Evolutionary conservation across 1,284 basidiomycete genomes (phyloP), one percentile per base, ranked within the genome.

Genomic region (Cryptococcus maquisensis): DNA sequence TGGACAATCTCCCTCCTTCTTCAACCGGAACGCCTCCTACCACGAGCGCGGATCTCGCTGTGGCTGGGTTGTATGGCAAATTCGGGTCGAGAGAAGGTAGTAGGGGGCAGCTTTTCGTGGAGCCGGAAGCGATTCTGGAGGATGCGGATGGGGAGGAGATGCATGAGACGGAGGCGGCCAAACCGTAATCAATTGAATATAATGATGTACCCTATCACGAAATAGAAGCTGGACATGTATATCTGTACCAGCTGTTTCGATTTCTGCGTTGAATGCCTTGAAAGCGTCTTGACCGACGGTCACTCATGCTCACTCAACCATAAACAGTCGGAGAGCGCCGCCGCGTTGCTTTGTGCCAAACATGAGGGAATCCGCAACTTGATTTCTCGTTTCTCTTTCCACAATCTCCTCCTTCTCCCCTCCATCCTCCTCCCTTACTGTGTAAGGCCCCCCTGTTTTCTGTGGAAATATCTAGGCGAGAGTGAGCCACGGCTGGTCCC

Each of bases 381-480:
- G 43, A 15, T 47, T 10, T 32, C 3, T 32, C 28, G 6, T 32
- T 32, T 32, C 28, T 32, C 28, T 32, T 23, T 42, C 40, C 40
- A 42, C 20, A 26, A 28, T 24, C 35, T 47, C 51, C 35, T 46
- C 45, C 28, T 49, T 10, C 42, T 21, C 38, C 16, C 24, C 46
- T 24, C n/a, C 16, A 20, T 36, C 28, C 23, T 20, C 32, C 21
- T 18, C 18, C 50, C 51, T 57, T 53, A 47, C 51, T 49, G 55
- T 50, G 51, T 53, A 24, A 53, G 43, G 42, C n/a, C 32, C n/a
- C 35, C 3, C 20, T 51, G n/a, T 36, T 46, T 16, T 37, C 37
- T 52, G 47, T 45, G 37, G 35, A 32, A 36, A 42, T 20, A 41
- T 16, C 20, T 16, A 21, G 20, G 39, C 32, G 28, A 46, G 20